Percentiles rank a stretch among this genome's conserved stretches.
Conservation (phyloP, 169 alveolate genomes). For the Eimeria necatrix region DNA sequence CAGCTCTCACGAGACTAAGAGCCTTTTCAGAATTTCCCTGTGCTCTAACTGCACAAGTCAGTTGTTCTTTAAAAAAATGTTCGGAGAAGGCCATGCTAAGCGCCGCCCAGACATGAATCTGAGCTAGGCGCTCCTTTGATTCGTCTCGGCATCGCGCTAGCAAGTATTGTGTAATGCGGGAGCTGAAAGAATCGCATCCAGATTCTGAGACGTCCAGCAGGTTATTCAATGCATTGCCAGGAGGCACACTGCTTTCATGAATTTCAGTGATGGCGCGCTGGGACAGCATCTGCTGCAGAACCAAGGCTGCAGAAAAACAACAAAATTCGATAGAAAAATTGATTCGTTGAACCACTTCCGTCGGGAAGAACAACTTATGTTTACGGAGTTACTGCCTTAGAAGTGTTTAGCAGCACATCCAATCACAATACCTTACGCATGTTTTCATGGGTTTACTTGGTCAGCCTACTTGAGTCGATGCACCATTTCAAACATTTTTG, state of each 20-base stretch:
- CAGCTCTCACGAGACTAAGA: conserved; percentile 49
- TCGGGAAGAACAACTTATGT: not conserved
- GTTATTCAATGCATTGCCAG: conserved; percentile 65
- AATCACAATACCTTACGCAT: too few species aligned
- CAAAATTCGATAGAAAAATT: not conserved
- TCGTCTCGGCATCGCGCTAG: conserved; percentile 52
- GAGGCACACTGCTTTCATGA: conserved; percentile 35
- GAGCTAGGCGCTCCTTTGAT: not conserved
- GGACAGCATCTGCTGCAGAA: conserved; percentile 40
- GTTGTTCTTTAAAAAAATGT: conserved; percentile 18
- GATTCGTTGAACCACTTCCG: too few species aligned
- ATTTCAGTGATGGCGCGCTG: conserved; percentile 32
- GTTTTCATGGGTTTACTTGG: not conserved
- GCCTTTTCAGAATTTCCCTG: not conserved
- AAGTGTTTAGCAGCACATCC: too few species aligned
- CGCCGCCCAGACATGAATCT: conserved; percentile 49
- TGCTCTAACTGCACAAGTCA: conserved; percentile 28
- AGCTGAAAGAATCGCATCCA: not conserved
- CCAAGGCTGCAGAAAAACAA: conserved; percentile 28
- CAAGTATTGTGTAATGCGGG: conserved; percentile 5
- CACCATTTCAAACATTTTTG: conserved; percentile 52
- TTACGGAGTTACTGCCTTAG: too few species aligned
- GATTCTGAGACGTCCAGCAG: conserved; percentile 34
- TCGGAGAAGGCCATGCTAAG: conserved; percentile 52
- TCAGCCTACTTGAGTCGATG: conserved; percentile 25